phyloP scores from a whole-genome alignment of 208 protist species.

The Wallacemonas rigidus region DNA sequence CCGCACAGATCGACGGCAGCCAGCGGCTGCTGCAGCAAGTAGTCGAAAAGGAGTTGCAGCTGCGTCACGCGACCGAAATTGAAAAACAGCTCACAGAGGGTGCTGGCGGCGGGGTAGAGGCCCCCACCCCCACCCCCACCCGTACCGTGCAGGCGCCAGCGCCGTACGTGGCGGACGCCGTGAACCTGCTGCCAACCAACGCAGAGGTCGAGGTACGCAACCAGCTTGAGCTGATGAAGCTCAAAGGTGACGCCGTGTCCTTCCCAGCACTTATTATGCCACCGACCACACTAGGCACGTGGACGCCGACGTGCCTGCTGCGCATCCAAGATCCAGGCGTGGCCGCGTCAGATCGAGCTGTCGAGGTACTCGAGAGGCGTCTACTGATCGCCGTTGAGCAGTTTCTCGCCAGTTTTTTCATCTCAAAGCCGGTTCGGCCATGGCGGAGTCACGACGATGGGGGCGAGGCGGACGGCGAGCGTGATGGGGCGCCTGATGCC shows the following conservation, averaged over 20 bases:
- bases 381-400: conserved; percentile 3
- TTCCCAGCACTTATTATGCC: conserved; percentile 54
- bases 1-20: no score
- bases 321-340: conserved; percentile 17
- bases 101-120: neutral
- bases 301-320: conserved; percentile 77
- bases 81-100: neutral
- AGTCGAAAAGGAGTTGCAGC: neutral
- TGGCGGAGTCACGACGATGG: neutral
- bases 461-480: neutral
- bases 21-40: conserved; percentile 6
- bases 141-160: no score
- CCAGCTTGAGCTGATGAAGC: conserved; percentile 53
- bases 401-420: conserved; percentile 11
- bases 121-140: no score
- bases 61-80: neutral
- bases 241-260: conserved; percentile 63
- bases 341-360: neutral
- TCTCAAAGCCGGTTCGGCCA: conserved; percentile 3
- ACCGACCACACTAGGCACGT: conserved; percentile 57
- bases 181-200: conserved; percentile 89
- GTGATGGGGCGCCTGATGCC: neutral
- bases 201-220: conserved; percentile 67
- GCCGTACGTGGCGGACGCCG: conserved; percentile 52
- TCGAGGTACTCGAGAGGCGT: neutral